Base-by-base conservation (phyloP, 1,284 basidiomycete genomes). In the Neotropicomus parvogracilis region DNA sequence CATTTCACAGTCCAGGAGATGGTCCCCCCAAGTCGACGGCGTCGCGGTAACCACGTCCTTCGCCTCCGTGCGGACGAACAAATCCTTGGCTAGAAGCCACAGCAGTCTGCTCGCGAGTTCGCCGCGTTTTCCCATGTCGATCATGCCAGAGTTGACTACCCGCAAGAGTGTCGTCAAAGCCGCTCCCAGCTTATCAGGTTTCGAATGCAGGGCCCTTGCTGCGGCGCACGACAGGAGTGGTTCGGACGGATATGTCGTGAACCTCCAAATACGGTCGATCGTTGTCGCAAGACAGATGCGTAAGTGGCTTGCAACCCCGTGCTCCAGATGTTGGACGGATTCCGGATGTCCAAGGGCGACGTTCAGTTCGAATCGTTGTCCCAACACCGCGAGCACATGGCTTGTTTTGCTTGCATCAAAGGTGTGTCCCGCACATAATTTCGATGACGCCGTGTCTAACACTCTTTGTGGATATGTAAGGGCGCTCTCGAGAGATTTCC, bases 61-160 rank as follows among this genome's bases (percentile, higher is more conserved):
- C 1, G 20, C 16, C 4, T n/a, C 14, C 6, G 16, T n/a, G 1
- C 47, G 40, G 13, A 56, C 6, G 0, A 32, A 56, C n/a, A 57
- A 6, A 12, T 54, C 56, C 32, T 57, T 59, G 5, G 40, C 31
- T 2, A 57, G 9, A 2, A 57, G 27, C 50, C 55, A 57, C 0
- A 57, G 40, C 0, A 58, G 13, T 28, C 51, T 19, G 40, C 48
- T 52, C 9, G 40, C 38, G 1, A 55, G 40, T 17, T 55, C 48
- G 0, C 43, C 46, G 1, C 33, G 44, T 21, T 52, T 44, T 6
- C 49, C 48, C 4, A 43, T n/a, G 24, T 58, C 53, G 1, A 58
- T 43, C 39, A 57, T 48, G 2, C 50, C 54, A 6, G 19, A 16
- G 20, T 56, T 42, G 20, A 58, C 28, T 0, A 6, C 21, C 0